Percentiles rank a stretch among this genome's conserved stretches.
phyloP scores from a whole-genome alignment of 208 protist genomes.

The Acanthamoeba healyi region DNA sequence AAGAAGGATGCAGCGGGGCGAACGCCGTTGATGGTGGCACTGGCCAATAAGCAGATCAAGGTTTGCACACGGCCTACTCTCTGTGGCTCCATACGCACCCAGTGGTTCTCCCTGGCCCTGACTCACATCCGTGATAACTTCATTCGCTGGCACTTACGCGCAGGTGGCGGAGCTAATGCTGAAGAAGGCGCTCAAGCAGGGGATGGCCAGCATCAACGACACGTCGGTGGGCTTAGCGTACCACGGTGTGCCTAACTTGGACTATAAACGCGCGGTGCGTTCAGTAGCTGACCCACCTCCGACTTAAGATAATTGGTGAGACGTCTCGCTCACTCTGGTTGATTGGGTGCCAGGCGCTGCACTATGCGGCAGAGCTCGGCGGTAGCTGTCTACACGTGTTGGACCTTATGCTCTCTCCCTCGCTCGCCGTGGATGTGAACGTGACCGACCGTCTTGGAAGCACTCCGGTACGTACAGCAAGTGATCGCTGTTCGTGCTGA shows the following conservation, averaged over 20 bases:
- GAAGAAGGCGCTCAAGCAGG: slow-evolving; percentile 24
- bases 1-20: background rate
- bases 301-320: too few relatives aligned
- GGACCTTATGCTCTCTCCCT: background rate
- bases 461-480: background rate
- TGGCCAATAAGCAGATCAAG: too few relatives aligned
- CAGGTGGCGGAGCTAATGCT: background rate
- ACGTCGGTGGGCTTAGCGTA: too few relatives aligned
- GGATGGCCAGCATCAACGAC: slow-evolving; percentile 1
- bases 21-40: too few relatives aligned
- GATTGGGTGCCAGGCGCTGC: background rate
- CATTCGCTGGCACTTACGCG: background rate
- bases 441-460: background rate
- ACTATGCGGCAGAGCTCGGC: background rate
- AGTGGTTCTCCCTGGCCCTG: background rate
- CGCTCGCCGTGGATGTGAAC: slow-evolving; percentile 9
- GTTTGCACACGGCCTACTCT: too few relatives aligned
- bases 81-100: too few relatives aligned
- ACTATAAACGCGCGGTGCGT: too few relatives aligned
- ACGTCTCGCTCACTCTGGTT: too few relatives aligned
- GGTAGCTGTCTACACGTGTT: background rate
- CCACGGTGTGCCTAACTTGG: too few relatives aligned
- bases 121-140: background rate
- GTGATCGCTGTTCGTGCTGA: background rate
- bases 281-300: background rate